Evolutionary conservation across 257 asterid species (phyloP), one percentile per base, ranked within the genome.

Genomic region (Nicotiana obtusifolia): DNA sequence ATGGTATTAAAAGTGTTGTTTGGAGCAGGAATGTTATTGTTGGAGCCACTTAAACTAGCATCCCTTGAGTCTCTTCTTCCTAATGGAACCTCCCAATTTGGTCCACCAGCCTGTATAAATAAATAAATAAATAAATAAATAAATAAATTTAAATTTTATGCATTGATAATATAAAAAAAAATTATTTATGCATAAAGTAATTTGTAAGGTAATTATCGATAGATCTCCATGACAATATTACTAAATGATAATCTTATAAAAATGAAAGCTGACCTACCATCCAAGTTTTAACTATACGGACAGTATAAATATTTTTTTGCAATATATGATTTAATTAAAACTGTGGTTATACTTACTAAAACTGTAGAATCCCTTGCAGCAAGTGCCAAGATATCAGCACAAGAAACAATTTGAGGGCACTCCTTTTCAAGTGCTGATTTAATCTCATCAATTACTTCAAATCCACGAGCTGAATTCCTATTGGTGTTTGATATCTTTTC

Each of bases 1-100:
- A 95, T 93, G 11, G 94, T 93, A 77, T 92, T 90, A 71, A 94
- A 94, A 17, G 98, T 95, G 89, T 89, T 93, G 90, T 87, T 95
- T 44, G 97, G 98, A 41, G 97, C 97, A 77, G 98, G 98, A 83
- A 95, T 95, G 87, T 95, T 88, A 30, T 91, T 82, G 91, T 93
- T 93, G 47, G 98, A 89, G 77, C 97, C 98, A 83, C 96, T 94
- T 82, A 94, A 77, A 71, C 98, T 95, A 11, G 98, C 97, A 17
- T 87, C 90, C 85, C 67, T 90, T 5, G 98, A 87, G 86, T 95
- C 98, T 86, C 94, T 91, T 86, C 98, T 90, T 82, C 97, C 98
- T 13, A 95, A 28, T 78, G 98, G 97, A 61, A 93, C 96, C 82
- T 71, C 95, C 98, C 97, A 94, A 44, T 77, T 88, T 15, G 98